Evolutionary conservation across 345 rosid species (phyloP), one percentile per base, ranked within the genome.

Genomic region (Hypericum perforatum): DNA sequence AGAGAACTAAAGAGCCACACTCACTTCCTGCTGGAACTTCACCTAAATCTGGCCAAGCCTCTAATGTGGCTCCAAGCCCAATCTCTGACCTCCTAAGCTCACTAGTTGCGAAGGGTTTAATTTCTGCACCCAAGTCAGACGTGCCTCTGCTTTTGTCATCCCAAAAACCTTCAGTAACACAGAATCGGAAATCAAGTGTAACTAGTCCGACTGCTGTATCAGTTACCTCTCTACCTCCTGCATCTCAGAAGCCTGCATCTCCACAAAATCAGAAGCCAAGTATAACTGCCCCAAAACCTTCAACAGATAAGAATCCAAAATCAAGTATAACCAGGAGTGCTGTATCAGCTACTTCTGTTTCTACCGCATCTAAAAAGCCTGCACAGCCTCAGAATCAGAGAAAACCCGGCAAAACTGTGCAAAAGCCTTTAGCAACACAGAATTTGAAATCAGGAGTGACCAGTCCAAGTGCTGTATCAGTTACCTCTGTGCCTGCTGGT

Each of bases 61-160:
- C 84, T 37, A 58, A 65, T 60, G 72, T 46, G 47, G 62, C 70
- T 66, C 36, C 74, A 13, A 80, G 74, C 70, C 97, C 95, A 43
- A 59, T 92, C 56, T 80, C 95, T 8, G 73, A 59, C 59, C 94
- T 92, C 64, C 74, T 92, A 75, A 82, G 89, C 82, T 73, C 97
- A n/a, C 79, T 92, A 62, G 89, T 84, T 67, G 78, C 94, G 10
- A 88, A 84, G 77, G 97, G 98, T 58, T 63, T 88, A 74, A 91
- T 92, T 70, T 82, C 90, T 59, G 78, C 88, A 56, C 75, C 90
- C 13, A 82, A 81, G 71, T 58, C 70, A 0, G 82, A 75, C 56
- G 58, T 74, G 39, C 29, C 77, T 49, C 66, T 88, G 11, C 60
- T 52, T 5, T 39, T 38, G 6, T 62, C 73, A 39, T 37, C 63